Percentiles rank a stretch among this genome's conserved stretches.
These are phyloP conservation scores for Botrytis fragariae DNA, from an alignment of 2,329 filamentous ascomycete genomes.

Conservation along the genomic window DNA sequence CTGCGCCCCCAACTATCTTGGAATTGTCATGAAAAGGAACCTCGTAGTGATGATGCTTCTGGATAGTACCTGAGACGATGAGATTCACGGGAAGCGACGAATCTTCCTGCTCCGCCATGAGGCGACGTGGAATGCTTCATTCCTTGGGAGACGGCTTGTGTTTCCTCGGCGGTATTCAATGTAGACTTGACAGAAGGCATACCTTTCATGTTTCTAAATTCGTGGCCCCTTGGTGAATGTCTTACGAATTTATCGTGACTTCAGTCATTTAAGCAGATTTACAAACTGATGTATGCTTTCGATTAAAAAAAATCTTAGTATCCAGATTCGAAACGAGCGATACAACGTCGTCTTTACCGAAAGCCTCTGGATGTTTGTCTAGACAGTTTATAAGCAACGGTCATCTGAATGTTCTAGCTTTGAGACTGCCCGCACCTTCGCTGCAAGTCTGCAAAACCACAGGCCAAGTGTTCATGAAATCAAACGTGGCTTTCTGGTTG, in stretches of 20 bases:
- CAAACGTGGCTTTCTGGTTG: neutral
- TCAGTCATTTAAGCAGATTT: neutral
- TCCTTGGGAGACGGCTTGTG: neutral
- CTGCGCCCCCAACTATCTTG: neutral
- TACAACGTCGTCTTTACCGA: neutral
- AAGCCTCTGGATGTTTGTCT: neutral
- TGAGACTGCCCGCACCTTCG: neutral
- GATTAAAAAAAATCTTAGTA: neutral
- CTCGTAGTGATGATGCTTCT: neutral
- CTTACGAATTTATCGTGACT: neutral
- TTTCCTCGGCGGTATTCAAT: neutral
- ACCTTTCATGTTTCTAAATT: neutral
- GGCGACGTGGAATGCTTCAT: neutral
- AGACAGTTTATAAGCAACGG: neutral
- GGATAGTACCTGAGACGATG: slow-evolving; percentile 4
- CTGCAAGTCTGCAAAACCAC: neutral
- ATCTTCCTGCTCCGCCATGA: neutral
- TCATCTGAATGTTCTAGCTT: slow-evolving; percentile 9
- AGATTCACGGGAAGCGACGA: neutral
- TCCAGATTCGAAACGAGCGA: neutral
- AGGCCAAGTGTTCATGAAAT: slow-evolving; percentile 11
- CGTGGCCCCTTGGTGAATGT: neutral
- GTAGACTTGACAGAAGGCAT: neutral
- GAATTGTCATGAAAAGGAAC: neutral
- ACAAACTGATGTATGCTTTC: neutral